Evolutionary conservation across 345 rosid species (phyloP), one percentile per base, ranked within the genome.

Genomic region (Syzygium jambos): DNA sequence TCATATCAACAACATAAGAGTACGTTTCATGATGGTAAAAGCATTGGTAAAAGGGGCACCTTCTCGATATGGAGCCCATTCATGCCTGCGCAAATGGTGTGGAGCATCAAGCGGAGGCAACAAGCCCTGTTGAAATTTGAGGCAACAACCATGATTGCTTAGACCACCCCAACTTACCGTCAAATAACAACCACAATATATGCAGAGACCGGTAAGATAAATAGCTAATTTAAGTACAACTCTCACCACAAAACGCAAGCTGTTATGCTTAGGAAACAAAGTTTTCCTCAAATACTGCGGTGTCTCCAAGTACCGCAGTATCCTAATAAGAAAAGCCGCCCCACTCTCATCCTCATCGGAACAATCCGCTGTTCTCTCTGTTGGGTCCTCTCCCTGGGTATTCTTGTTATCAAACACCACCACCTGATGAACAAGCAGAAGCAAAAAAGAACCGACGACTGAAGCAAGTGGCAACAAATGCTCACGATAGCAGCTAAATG

Each of bases 41-140:
- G 34, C 51, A 25, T n/a, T 34, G 86, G 52, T 4, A 63, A 87
- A 87, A 27, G 85, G 23, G 57, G 34, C 86, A 94, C 99, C 99
- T 95, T 98, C 99, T 46, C 99, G 93, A 86, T 90, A 98, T 43
- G 93, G 90, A 85, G 93, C 96, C 99, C 99, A 98, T 86, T 96
- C 99, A 85, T 98, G 99, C 93, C 95, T 96, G 86, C 99, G 98
- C 87, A 98, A 73, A 93, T 98, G 98, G 87, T 96, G 99, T 9
- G 99, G 99, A 87, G 99, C 99, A 93, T 98, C 99, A 90, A 98
- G 95, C 19, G 99, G 99, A 15, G 99, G 99, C 92, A 98, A 90
- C 95, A 98, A 90, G 84, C 99, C 99, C 99, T 96, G 88, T 30
- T 30, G 51, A 84, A 87, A 77, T 16, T 15, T 14, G 34, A 86